These are phyloP conservation scores for Hypoxylon sp. DNA, from an alignment of 2,329 filamentous ascomycete species.

Conservation along the genomic window DNA sequence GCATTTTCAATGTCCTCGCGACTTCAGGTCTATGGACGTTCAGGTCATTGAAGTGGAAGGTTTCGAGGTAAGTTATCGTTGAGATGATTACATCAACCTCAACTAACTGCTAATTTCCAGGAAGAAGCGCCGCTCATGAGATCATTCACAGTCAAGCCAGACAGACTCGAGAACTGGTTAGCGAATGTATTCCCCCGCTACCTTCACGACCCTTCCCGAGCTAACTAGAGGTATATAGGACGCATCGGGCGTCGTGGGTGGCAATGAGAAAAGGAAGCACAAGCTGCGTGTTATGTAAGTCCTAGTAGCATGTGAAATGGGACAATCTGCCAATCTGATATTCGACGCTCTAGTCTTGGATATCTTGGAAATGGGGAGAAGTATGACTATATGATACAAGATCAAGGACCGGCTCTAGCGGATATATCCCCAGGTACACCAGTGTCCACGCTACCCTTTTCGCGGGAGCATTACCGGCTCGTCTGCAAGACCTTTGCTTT, in stretches of 20 bases:
- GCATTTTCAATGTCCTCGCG: slow-evolving; percentile 4
- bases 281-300: slow-evolving; percentile 26
- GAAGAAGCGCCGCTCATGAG: neutral
- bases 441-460: slow-evolving; percentile 21
- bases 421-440: neutral
- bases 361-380: slow-evolving; percentile 18
- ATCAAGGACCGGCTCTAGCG: neutral
- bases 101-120: neutral
- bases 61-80: slow-evolving; percentile 1
- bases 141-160: slow-evolving; percentile 11
- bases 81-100: neutral
- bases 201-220: neutral
- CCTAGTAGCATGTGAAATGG: neutral
- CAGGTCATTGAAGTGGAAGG: slow-evolving; percentile 19
- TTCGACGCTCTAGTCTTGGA: slow-evolving; percentile 1
- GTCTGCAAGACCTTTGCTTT: slow-evolving; percentile 7
- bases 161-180: slow-evolving; percentile 13
- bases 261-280: neutral
- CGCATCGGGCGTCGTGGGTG: neutral
- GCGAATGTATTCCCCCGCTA: neutral
- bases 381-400: slow-evolving; percentile 25
- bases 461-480: slow-evolving; percentile 7
- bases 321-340: neutral
- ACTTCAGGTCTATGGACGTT: slow-evolving; percentile 11
- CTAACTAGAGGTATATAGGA: too few relatives aligned